phyloP scores from a whole-genome alignment of 441 rosid species.

The Capsella rubella region DNA sequence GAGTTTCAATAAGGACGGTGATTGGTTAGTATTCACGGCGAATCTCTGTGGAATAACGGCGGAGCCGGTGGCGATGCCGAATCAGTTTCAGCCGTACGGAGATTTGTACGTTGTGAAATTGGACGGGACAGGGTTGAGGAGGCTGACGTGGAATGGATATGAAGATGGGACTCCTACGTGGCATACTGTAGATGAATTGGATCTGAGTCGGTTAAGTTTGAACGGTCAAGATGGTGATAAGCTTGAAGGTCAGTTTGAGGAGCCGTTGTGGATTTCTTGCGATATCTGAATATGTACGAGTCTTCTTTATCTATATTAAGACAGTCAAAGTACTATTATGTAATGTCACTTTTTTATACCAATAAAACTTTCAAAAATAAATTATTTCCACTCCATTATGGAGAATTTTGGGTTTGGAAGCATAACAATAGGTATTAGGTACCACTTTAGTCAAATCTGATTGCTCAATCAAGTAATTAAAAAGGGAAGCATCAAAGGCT shows the following conservation, averaged over 20 bases:
- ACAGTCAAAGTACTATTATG: too few species aligned
- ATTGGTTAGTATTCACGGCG: constrained; percentile 73
- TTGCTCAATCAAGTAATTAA: too few species aligned
- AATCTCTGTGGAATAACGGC: constrained; percentile 69
- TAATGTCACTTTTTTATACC: too few species aligned
- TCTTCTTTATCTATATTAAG: too few species aligned
- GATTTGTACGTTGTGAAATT: constrained; percentile 60
- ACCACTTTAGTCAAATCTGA: too few species aligned
- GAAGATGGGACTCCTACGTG: constrained; percentile 90
- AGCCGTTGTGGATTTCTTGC: constrained; percentile 71
- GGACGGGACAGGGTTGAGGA: constrained; percentile 71
- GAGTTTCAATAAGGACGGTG: constrained; percentile 68
- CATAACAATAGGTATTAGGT: too few species aligned
- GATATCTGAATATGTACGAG: constrained; percentile 39
- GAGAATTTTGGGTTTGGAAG: too few species aligned
- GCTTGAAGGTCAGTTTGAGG: constrained; percentile 60
- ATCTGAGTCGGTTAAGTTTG: constrained; percentile 38
- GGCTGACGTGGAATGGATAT: constrained; percentile 85
- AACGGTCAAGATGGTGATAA: constrained; percentile 52
- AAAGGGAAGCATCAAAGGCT: too few species aligned
- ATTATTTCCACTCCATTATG: too few species aligned
- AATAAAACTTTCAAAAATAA: too few species aligned
- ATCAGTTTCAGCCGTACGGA: constrained; percentile 88
- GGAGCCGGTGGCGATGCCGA: constrained; percentile 81
- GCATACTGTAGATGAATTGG: constrained; percentile 48